These are phyloP conservation scores for Talaromyces sp. DNA, from an alignment of 2,329 filamentous ascomycete genomes.

Conservation along the genomic window DNA sequence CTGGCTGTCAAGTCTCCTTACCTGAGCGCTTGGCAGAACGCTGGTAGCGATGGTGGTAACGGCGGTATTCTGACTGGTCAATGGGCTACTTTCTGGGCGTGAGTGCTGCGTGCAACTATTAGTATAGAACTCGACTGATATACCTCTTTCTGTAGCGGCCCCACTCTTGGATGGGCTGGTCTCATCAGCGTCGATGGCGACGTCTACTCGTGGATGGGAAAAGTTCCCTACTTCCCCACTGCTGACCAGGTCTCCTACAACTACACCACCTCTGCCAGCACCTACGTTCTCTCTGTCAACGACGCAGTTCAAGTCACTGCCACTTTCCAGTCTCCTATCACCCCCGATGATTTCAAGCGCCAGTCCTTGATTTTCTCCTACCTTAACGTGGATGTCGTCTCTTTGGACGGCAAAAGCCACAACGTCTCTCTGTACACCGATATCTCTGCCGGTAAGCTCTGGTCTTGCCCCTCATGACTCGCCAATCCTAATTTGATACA, in stretches of 20 bases:
- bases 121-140: conserved; percentile 12
- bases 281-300: conserved; percentile 62
- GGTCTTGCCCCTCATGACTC: background rate
- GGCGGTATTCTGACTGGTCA: conserved; percentile 63
- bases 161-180: conserved; percentile 62
- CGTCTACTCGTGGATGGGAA: conserved; percentile 64
- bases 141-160: conserved; percentile 36
- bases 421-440: conserved; percentile 68
- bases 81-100: conserved; percentile 68
- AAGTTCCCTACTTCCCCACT: conserved; percentile 38
- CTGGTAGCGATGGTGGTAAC: conserved; percentile 56
- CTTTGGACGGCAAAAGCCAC: conserved; percentile 58
- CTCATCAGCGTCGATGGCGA: conserved; percentile 63
- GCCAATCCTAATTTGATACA: conserved; percentile 24
- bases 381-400: conserved; percentile 58
- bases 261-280: conserved; percentile 68
- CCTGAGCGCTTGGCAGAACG: conserved; percentile 64
- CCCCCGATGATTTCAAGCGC: conserved; percentile 58
- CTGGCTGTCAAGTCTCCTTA: conserved; percentile 72
- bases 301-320: conserved; percentile 59
- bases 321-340: conserved; percentile 67
- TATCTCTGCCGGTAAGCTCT: conserved; percentile 56
- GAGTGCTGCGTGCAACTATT: conserved; percentile 25
- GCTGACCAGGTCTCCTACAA: conserved; percentile 58
- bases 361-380: conserved; percentile 70